These are phyloP conservation scores for Rhododendron kiyosumense DNA, from an alignment of 148 eudicot genomes.

Conservation along the genomic window DNA sequence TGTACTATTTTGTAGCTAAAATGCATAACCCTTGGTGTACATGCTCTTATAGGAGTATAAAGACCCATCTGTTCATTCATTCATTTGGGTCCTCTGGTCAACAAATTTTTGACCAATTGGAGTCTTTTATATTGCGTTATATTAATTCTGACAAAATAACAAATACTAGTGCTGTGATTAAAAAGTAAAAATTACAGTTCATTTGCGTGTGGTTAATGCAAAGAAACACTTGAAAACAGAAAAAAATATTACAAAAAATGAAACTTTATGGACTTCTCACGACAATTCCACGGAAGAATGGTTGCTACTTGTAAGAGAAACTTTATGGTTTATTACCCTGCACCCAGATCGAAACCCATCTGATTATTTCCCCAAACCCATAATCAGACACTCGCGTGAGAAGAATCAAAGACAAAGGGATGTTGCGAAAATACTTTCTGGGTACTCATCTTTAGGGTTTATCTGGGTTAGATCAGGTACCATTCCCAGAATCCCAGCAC, in stretches of 20 bases:
- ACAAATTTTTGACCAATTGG: neutral
- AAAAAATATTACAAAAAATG: neutral
- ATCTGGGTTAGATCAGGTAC: slow-evolving; percentile 4
- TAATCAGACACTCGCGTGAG: neutral
- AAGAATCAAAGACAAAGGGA: neutral
- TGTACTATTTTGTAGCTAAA: too few relatives aligned
- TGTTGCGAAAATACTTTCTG: neutral
- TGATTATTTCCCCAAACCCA: neutral
- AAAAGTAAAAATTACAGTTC: neutral
- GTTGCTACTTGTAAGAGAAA: neutral
- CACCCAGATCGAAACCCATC: slow-evolving; percentile 1
- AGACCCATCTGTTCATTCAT: neutral
- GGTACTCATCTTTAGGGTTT: slow-evolving; percentile 1
- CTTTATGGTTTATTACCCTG: neutral
- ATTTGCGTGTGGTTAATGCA: neutral
- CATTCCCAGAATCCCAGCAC: neutral
- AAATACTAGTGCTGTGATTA: neutral
- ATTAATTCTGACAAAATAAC: neutral
- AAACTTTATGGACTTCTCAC: neutral
- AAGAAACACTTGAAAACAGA: neutral
- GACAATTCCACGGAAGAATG: neutral
- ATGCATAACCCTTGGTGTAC: too few relatives aligned
- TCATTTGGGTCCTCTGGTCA: neutral
- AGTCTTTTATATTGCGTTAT: neutral
- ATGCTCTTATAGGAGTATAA: neutral